phyloP scores from a whole-genome alignment of 305 asterid genomes.

The Ajuga reptans region DNA sequence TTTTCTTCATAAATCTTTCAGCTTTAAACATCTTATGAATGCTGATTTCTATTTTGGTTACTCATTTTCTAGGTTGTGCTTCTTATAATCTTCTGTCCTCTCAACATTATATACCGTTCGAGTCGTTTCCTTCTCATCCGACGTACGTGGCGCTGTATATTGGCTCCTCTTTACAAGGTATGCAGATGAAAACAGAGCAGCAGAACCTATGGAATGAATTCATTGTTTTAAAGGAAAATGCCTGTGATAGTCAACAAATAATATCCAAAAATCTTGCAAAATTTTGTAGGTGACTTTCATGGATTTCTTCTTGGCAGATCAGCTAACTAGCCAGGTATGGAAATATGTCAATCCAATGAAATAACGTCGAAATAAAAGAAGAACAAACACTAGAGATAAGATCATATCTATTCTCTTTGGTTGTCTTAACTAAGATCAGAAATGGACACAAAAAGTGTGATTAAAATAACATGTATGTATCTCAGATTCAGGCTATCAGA shows the following conservation, averaged over 20 bases:
- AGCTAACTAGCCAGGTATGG: constrained; percentile 63
- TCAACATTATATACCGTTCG: constrained; percentile 66
- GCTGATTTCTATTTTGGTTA: neutral
- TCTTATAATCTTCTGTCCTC: constrained; percentile 52
- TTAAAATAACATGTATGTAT: neutral
- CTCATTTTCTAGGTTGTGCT: constrained; percentile 44
- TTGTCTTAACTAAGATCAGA: neutral
- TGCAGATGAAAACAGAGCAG: constrained; percentile 3
- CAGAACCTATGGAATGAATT: neutral
- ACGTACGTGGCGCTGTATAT: constrained; percentile 54
- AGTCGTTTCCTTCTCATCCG: constrained; percentile 60
- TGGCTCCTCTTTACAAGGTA: constrained; percentile 85
- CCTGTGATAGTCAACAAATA: neutral
- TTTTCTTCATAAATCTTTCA: neutral
- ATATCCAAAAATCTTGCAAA: too few relatives aligned
- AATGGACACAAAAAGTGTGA: neutral
- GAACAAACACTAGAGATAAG: neutral
- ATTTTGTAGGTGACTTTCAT: constrained; percentile 40
- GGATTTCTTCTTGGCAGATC: constrained; percentile 69
- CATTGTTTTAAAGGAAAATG: neutral
- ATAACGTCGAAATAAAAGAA: neutral
- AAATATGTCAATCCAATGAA: too few relatives aligned
- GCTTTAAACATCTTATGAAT: neutral
- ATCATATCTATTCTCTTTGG: neutral
- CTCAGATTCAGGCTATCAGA: constrained; percentile 72